A percentile compares a stretch with the other conserved stretches of the same genome.
phyloP scores from a whole-genome alignment of 768 basidiomycete genomes.

The Gelatoporia subvermispora region DNA sequence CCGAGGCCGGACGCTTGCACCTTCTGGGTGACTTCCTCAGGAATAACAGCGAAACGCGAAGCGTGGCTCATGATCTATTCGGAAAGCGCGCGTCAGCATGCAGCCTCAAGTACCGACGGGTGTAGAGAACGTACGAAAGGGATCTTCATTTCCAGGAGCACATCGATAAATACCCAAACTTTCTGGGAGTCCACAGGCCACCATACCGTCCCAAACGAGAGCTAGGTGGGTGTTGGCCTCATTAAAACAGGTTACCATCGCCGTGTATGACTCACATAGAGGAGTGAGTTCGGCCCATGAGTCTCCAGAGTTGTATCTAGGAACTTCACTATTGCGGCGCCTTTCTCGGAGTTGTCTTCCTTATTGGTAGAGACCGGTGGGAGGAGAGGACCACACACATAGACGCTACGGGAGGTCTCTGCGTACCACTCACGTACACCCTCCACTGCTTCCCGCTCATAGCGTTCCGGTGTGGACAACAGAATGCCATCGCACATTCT shows the following conservation, averaged over 20 bases:
- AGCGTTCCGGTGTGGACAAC: constrained; percentile 6
- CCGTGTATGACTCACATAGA: constrained; percentile 15
- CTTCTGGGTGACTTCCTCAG: constrained; percentile 7
- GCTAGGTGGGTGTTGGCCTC: constrained; percentile 1
- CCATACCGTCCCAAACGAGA: constrained; percentile 16
- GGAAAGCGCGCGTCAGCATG: not conserved
- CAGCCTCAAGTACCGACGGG: not conserved
- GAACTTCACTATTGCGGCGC: constrained; percentile 4
- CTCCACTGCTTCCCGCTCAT: constrained; percentile 5
- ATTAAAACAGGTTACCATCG: too few relatives aligned
- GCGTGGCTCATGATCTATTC: constrained; percentile 16
- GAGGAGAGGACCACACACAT: constrained; percentile 2
- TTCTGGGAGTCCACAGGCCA: constrained; percentile 16
- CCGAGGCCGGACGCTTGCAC: constrained; percentile 10
- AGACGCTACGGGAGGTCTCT: constrained; percentile 1
- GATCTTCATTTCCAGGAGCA: constrained; percentile 12
- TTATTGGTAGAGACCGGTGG: not conserved
- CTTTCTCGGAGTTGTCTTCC: not conserved
- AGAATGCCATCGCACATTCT: constrained; percentile 7
- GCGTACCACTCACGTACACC: constrained; percentile 4
- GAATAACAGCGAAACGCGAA: constrained; percentile 3
- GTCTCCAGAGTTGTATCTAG: constrained; percentile 3
- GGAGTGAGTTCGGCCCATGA: constrained; percentile 13
- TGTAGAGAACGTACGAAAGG: constrained; percentile 13
- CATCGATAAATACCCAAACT: constrained; percentile 14